Conservation (phyloP, 305 asterid species). For the Solanum hybrid region DNA sequence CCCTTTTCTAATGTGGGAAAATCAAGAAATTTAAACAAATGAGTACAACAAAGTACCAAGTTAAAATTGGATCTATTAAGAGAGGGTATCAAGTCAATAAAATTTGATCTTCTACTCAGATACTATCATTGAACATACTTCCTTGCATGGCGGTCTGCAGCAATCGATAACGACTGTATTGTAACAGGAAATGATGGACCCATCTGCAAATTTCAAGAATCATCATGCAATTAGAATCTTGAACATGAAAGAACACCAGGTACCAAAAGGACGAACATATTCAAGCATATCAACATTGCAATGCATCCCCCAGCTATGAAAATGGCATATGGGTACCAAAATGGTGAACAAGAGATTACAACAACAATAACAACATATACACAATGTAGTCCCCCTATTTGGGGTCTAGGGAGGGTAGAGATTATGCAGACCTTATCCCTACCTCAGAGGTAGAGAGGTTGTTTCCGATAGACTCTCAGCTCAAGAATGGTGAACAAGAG, state of each 20-base stretch:
- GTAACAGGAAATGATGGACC: slow-evolving; percentile 64
- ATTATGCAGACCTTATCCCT: not conserved
- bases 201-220: slow-evolving; percentile 51
- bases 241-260: not conserved
- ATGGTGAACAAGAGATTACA: not conserved
- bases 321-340: not conserved
- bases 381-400: not conserved
- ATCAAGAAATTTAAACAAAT: not conserved
- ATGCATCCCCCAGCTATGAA: not conserved
- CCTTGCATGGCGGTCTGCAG: slow-evolving; percentile 71
- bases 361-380: not conserved
- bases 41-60: slow-evolving; percentile 9
- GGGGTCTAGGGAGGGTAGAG: not conserved
- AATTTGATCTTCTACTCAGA: slow-evolving; percentile 5
- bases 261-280: not conserved
- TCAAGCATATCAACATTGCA: not conserved
- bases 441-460: not conserved
- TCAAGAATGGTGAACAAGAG: not conserved
- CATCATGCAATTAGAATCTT: not conserved
- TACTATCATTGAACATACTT: slow-evolving; percentile 32
- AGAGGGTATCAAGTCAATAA: slow-evolving; percentile 6
- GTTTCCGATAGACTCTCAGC: not conserved
- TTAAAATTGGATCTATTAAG: slow-evolving; percentile 5
- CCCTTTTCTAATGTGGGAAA: not conserved
- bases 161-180: slow-evolving; percentile 75